Evolutionary conservation across 2,329 filamentous ascomycete species (phyloP).

Genomic region (Diaporthe amygdali): DNA sequence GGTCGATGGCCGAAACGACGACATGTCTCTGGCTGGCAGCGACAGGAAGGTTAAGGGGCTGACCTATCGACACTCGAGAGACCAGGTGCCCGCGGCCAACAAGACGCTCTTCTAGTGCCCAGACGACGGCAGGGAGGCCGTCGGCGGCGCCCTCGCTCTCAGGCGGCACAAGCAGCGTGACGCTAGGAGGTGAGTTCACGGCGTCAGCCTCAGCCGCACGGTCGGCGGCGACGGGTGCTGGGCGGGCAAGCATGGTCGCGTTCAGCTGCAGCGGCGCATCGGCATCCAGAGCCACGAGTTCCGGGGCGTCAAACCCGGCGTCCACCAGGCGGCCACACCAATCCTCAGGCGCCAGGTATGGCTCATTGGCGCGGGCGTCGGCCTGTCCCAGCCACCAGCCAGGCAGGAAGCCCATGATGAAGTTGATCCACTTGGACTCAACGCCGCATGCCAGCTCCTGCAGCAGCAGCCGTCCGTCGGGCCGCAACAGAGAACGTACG

Average conservation of each 20-base stretch:
- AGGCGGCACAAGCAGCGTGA: not conserved
- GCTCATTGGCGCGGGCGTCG: not conserved
- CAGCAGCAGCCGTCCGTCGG: conserved; percentile 3
- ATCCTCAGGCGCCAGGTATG: not conserved
- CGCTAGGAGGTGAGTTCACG: fast-evolving
- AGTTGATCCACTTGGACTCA: not conserved
- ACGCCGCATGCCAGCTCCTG: conserved; percentile 13
- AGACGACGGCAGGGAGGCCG: not conserved
- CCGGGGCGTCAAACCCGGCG: not conserved
- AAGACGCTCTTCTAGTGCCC: conserved; percentile 33
- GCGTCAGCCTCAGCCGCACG: not conserved
- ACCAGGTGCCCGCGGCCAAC: conserved; percentile 27
- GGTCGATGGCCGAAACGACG: not conserved
- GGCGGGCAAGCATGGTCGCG: not conserved
- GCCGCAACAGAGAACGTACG: not conserved
- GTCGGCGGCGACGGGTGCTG: not conserved
- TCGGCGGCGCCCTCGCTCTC: not conserved
- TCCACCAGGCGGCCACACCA: not conserved
- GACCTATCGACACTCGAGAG: not conserved
- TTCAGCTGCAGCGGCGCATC: not conserved
- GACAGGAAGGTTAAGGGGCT: not conserved
- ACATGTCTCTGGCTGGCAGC: not conserved
- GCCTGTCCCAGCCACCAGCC: conserved; percentile 3
- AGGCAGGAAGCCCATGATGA: conserved; percentile 3
- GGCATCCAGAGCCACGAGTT: not conserved